Evolutionary conservation across 371 early-diverging fungal species (phyloP).

Genomic region (Mortierella sp.): DNA sequence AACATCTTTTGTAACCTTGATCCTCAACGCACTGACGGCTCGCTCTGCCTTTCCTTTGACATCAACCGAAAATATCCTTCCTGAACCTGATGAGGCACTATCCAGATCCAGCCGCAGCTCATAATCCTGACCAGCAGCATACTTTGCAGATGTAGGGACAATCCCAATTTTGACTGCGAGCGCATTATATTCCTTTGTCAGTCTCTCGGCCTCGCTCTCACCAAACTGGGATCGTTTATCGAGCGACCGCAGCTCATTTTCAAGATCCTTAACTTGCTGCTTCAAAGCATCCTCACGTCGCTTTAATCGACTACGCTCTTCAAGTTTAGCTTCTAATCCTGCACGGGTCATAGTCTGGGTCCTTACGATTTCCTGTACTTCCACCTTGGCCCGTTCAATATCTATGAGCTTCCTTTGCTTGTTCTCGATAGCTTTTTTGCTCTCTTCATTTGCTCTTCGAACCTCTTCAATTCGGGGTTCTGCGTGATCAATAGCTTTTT

Average conservation of each 20-base stretch:
- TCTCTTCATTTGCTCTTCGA: slow-evolving; percentile 32
- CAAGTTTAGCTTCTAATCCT: slow-evolving; percentile 43
- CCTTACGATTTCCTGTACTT: slow-evolving; percentile 41
- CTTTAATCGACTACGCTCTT: slow-evolving; percentile 33
- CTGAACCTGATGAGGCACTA: slow-evolving; percentile 17
- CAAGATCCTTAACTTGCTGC: slow-evolving; percentile 25
- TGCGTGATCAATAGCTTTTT: slow-evolving; percentile 33
- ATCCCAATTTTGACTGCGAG: slow-evolving; percentile 45
- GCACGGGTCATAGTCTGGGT: slow-evolving; percentile 42
- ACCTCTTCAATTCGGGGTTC: slow-evolving; percentile 40
- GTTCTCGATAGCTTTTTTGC: slow-evolving; percentile 7
- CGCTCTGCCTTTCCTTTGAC: slow-evolving; percentile 30
- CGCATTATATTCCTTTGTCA: slow-evolving; percentile 36
- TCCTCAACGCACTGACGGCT: slow-evolving; percentile 30
- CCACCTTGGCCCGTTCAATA: slow-evolving; percentile 32
- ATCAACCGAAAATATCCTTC: slow-evolving; percentile 33
- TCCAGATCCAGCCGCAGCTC: slow-evolving; percentile 41
- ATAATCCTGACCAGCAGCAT: slow-evolving; percentile 42
- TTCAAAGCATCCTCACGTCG: slow-evolving; percentile 36
- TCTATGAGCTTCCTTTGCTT: slow-evolving; percentile 29
- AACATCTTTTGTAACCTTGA: slow-evolving; percentile 25
- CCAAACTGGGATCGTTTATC: slow-evolving; percentile 26
- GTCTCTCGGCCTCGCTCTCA: slow-evolving; percentile 31
- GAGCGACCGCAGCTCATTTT: slow-evolving; percentile 25
- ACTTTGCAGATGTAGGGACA: slow-evolving; percentile 27